Evolutionary conservation across 129 eudicot genomes (phyloP).

Genomic region (Rutidosis leptorrhynchoides): DNA sequence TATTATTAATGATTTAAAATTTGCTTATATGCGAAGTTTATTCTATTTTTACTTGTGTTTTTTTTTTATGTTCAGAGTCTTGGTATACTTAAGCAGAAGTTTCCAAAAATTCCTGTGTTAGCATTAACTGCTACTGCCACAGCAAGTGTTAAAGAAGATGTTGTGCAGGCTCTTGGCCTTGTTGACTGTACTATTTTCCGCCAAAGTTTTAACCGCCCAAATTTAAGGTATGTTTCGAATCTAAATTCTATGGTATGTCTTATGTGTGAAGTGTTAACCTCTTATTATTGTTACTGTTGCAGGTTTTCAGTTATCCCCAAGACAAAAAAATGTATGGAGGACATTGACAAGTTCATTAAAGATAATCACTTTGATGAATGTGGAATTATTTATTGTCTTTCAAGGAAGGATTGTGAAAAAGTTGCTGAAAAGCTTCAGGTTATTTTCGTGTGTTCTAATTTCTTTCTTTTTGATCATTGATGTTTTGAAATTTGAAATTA

Average conservation of each 20-base stretch:
- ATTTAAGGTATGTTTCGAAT: constrained; percentile 50
- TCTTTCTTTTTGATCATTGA: not conserved
- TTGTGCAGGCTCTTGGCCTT: constrained; percentile 98
- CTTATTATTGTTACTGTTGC: constrained; percentile 24
- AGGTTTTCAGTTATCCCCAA: constrained; percentile 85
- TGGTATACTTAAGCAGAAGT: constrained; percentile 91
- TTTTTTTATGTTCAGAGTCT: constrained; percentile 54
- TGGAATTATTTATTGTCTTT: constrained; percentile 92
- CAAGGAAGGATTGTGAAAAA: constrained; percentile 90
- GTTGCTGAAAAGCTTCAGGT: constrained; percentile 85
- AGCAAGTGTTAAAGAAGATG: constrained; percentile 90
- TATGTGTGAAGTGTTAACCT: constrained; percentile 11
- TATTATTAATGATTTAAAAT: constrained; percentile 12
- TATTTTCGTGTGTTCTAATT: constrained; percentile 1
- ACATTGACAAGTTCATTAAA: constrained; percentile 75
- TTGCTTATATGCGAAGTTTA: constrained; percentile 14
- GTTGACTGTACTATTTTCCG: constrained; percentile 78
- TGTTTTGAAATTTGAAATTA: constrained; percentile 1
- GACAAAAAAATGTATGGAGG: constrained; percentile 91
- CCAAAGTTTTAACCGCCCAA: constrained; percentile 96
- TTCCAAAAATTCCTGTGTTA: constrained; percentile 74
- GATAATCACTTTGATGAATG: constrained; percentile 77
- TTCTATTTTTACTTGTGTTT: not conserved
- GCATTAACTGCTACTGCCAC: constrained; percentile 99
- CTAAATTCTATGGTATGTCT: not conserved